Evolutionary conservation across 148 eudicot species (phyloP).

Genomic region (Silene conica): DNA sequence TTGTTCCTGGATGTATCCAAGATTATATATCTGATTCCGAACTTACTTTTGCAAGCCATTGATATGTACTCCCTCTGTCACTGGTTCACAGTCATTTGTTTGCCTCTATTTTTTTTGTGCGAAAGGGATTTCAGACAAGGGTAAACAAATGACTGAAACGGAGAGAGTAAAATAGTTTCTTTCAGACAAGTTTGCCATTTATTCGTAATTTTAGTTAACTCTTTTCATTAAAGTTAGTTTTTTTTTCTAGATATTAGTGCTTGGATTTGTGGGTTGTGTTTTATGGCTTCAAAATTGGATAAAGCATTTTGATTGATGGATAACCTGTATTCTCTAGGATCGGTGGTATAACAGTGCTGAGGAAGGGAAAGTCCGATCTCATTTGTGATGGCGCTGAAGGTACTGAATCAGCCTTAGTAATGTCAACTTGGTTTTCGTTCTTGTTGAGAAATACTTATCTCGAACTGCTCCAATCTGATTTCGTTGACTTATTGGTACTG

Average conservation of each 20-base stretch:
- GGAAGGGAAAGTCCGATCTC: slow-evolving; percentile 83
- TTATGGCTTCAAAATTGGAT: not conserved
- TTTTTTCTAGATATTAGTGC: not conserved
- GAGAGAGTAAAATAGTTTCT: no score
- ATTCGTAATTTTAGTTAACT: not conserved
- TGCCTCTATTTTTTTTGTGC: no score
- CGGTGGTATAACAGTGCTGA: slow-evolving; percentile 71
- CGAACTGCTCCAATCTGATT: not conserved
- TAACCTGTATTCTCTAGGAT: slow-evolving; percentile 48
- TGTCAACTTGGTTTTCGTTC: not conserved
- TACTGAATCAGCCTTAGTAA: slow-evolving; percentile 22
- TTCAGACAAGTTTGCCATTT: no score
- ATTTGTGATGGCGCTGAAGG: slow-evolving; percentile 83
- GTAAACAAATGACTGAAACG: no score
- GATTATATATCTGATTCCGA: no score
- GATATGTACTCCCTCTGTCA: no score
- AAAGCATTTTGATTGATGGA: slow-evolving; percentile 9
- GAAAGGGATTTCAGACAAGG: no score
- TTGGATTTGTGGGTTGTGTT: not conserved
- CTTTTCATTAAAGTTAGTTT: no score
- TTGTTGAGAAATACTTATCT: not conserved
- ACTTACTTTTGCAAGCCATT: no score
- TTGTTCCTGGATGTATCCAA: no score
- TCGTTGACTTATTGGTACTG: slow-evolving; percentile 2
- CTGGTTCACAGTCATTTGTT: no score